phyloP scores from a whole-genome alignment of 257 asterid species.

The Capsicum baccatum region DNA sequence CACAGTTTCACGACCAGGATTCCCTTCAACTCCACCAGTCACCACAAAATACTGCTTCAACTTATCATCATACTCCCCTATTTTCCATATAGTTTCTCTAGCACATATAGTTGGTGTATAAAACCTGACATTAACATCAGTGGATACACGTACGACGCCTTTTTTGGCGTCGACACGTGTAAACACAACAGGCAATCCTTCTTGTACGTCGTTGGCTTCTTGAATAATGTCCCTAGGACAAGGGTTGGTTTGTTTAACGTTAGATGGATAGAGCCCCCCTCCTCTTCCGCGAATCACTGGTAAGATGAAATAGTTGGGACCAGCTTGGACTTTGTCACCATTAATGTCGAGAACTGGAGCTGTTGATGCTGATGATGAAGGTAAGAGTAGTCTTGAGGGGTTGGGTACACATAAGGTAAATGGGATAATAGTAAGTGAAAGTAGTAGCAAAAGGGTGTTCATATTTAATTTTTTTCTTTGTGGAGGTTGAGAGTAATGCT shows the following conservation, averaged over 20 bases:
- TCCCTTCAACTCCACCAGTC: conserved; percentile 36
- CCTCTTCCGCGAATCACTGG: conserved; percentile 31
- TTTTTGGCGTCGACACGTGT: background rate
- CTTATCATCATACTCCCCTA: background rate
- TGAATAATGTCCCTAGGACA: conserved; percentile 35
- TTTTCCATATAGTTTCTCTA: conserved; percentile 35
- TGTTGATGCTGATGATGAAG: background rate
- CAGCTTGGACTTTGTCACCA: background rate
- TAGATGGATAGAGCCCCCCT: conserved; percentile 16
- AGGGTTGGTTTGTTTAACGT: background rate
- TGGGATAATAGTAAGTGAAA: conserved; percentile 5
- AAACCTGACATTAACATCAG: conserved; percentile 31
- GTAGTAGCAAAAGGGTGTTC: background rate
- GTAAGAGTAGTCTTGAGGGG: background rate
- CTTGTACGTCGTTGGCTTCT: conserved; percentile 17
- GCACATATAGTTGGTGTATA: conserved; percentile 30
- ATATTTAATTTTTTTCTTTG: background rate
- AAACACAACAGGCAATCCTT: conserved; percentile 29
- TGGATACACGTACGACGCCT: conserved; percentile 2
- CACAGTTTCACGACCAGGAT: conserved; percentile 27
- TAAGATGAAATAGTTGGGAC: conserved; percentile 11
- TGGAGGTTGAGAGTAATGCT: background rate
- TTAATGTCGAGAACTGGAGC: conserved; percentile 18
- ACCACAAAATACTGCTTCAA: conserved; percentile 25
- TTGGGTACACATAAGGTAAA: background rate